Evolutionary conservation across 2,329 filamentous ascomycete species (phyloP).

Genomic region (Colletotrichum acutatum): DNA sequence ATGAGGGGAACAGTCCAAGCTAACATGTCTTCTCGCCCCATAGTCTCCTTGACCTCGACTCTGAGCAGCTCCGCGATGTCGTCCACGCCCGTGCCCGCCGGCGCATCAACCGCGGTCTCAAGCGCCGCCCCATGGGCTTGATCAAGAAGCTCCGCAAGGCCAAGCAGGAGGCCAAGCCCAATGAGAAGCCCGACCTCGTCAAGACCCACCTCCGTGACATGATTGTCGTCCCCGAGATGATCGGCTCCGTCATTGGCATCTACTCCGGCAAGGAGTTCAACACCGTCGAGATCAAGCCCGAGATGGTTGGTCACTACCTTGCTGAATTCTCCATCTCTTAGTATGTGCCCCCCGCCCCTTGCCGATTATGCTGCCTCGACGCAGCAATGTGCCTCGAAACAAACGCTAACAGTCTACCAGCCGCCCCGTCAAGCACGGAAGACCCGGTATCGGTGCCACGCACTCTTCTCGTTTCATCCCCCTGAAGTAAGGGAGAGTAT

Average conservation of each 20-base stretch:
- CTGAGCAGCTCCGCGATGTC: slow-evolving; percentile 98
- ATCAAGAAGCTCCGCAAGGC: slow-evolving; percentile 99
- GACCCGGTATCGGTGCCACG: slow-evolving; percentile 99
- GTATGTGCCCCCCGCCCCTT: slow-evolving; percentile 67
- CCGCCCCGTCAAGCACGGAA: slow-evolving; percentile 99
- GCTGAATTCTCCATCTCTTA: slow-evolving; percentile 99
- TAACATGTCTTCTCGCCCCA: slow-evolving; percentile 34
- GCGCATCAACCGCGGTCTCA: slow-evolving; percentile 99
- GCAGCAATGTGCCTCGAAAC: neutral
- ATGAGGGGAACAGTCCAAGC: slow-evolving; percentile 28
- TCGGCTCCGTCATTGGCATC: slow-evolving; percentile 97
- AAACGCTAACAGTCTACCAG: slow-evolving; percentile 68
- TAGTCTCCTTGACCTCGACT: slow-evolving; percentile 98
- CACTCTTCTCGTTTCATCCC: slow-evolving; percentile 99
- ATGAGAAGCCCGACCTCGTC: slow-evolving; percentile 99
- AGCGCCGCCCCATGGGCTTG: slow-evolving; percentile 99
- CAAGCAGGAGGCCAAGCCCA: slow-evolving; percentile 98
- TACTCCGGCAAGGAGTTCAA: slow-evolving; percentile 99
- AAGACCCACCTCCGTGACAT: slow-evolving; percentile 99
- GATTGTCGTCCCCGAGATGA: slow-evolving; percentile 99
- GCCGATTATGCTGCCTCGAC: neutral
- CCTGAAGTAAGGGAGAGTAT: slow-evolving; percentile 87
- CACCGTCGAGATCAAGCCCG: slow-evolving; percentile 99
- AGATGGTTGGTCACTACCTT: slow-evolving; percentile 99
- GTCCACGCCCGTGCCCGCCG: slow-evolving; percentile 98